A percentile compares a stretch with the other conserved stretches of the same genome.
Evolutionary conservation across 345 rosid species (phyloP).

Genomic region (sweet orange (Citrus sinensis)): DVS_A1.0 CM039168.1:28733501-28734000

Average conservation of each 20-base stretch:
- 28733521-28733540: conserved; percentile 9
- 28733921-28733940: not conserved
- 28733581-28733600: conserved; percentile 93
- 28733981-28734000: not conserved
- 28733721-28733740: not conserved
- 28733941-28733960: not conserved
- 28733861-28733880: not conserved
- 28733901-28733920: not conserved
- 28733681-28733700: not conserved
- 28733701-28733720: not conserved
- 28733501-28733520: not conserved
- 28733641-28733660: conserved; percentile 37
- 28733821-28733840: not conserved
- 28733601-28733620: conserved; percentile 86
- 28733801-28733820: not conserved
- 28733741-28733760: not conserved
- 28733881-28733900: not conserved
- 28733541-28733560: conserved; percentile 23
- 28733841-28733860: not conserved
- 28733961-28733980: not conserved
- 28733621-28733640: conserved; percentile 85
- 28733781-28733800: not conserved
- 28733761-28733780: not conserved
- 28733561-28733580: conserved; percentile 91
- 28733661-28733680: not conserved